Conservation (phyloP, 148 eudicot species). For the Pharnaceum exiguum region DNA sequence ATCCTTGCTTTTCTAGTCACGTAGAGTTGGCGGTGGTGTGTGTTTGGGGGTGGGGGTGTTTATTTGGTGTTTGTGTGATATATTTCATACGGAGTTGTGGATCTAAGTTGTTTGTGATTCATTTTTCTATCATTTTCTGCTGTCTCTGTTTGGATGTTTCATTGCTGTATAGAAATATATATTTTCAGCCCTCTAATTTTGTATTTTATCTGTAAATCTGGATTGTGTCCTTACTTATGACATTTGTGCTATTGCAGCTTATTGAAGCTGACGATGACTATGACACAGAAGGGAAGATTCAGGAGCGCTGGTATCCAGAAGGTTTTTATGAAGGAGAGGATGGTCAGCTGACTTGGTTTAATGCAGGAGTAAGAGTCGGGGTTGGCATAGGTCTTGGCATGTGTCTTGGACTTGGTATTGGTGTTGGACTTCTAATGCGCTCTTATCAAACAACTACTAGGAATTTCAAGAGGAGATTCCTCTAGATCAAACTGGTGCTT, state of each 20-base stretch:
- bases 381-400: slow-evolving; percentile 59
- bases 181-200: too few relatives aligned
- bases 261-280: slow-evolving; percentile 33
- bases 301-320: slow-evolving; percentile 29
- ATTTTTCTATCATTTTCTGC: too few relatives aligned
- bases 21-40: too few relatives aligned
- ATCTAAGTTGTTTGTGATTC: too few relatives aligned
- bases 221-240: slow-evolving; percentile 1
- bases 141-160: too few relatives aligned
- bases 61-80: too few relatives aligned
- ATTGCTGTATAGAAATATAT: too few relatives aligned
- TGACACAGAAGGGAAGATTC: slow-evolving; percentile 31
- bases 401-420: slow-evolving; percentile 55
- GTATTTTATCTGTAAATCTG: too few relatives aligned
- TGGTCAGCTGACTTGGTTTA: slow-evolving; percentile 56
- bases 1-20: too few relatives aligned
- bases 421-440: slow-evolving; percentile 56
- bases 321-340: slow-evolving; percentile 35
- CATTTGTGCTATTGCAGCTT: slow-evolving; percentile 20
- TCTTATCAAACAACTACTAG: slow-evolving; percentile 50
- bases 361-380: slow-evolving; percentile 59
- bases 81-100: too few relatives aligned
- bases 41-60: too few relatives aligned
- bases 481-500: slow-evolving; percentile 20
- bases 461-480: slow-evolving; percentile 39